Base-by-base conservation (phyloP, 148 eudicot species). In the Chenopodium berlandieri region DNA sequence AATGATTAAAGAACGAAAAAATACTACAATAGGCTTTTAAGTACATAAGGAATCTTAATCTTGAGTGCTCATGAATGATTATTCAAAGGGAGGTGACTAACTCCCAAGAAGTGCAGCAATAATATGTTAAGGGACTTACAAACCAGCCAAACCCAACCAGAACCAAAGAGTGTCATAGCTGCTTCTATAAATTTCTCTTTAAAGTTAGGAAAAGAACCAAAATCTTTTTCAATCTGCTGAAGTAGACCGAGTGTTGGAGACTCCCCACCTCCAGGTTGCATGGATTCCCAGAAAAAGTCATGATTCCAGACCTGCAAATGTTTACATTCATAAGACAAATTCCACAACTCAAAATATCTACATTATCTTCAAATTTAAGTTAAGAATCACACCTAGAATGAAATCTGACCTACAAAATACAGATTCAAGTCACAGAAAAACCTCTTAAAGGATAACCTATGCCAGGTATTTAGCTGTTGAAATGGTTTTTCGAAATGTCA, bases 201-300 rank as follows among this genome's bases (percentile, higher is more conserved):
- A 76, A 95, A 95, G 77, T 85, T 84, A 79, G 81, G n/a, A 78
- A 89, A 91, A 77, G 98, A 93, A 81, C 89, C 92, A 83, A 95
- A 95, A 86, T 95, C 98, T 86, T 92, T 93, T 81, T 95, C 98
- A 76, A 95, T 93, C 84, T 92, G 94, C 76, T 80, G 79, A 82
- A 95, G 94, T 71, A 93, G 88, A 78, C 94, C 97, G 81, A 92
- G 79, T 80, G 82, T 88, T 11, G 98, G 98, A 85, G 86, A 81
- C 71, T 87, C 87, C 68, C 93, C 98, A 32, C 98, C 97, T 80
- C 92, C 98, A 70, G 98, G 97, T 87, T 91, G 94, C 97, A 95
- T 95, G 72, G 97, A 91, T 83, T 95, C 98, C 97, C 97, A 95
- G 89, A 95, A 95, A 86, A 95, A 95, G 78, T 95, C 97, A 75